Conservation (phyloP, 2,329 filamentous ascomycete species). For the Neoascochyta sp. region DNA sequence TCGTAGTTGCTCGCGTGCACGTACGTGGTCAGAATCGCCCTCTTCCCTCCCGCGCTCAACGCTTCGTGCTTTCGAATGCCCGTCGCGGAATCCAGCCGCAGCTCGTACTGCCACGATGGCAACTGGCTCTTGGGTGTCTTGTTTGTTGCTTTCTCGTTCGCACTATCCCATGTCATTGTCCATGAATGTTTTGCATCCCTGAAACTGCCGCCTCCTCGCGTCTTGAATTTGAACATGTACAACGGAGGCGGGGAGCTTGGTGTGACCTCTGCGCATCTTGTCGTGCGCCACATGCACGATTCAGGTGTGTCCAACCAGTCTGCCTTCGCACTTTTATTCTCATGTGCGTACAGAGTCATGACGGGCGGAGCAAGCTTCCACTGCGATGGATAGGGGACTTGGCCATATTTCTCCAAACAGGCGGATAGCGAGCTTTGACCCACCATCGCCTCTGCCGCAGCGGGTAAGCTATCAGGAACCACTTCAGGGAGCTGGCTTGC, state of each 20-base stretch:
- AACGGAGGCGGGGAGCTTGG: slow-evolving; percentile 11
- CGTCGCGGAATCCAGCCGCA: slow-evolving; percentile 21
- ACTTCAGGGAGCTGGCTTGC: slow-evolving; percentile 4
- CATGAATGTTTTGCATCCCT: slow-evolving; percentile 26
- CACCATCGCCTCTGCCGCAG: slow-evolving; percentile 1
- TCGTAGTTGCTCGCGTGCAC: slow-evolving; percentile 32
- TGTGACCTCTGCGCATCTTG: slow-evolving; percentile 14
- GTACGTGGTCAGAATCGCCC: slow-evolving; percentile 26
- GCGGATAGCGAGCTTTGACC: slow-evolving; percentile 14
- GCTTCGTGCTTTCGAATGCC: slow-evolving; percentile 25
- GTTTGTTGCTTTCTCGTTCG: slow-evolving; percentile 4
- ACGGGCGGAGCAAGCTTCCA: slow-evolving; percentile 23
- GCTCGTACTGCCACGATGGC: slow-evolving; percentile 24
- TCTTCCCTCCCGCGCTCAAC: slow-evolving; percentile 14
- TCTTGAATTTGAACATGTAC: slow-evolving; percentile 26
- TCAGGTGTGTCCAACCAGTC: slow-evolving; percentile 28
- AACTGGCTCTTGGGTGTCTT: slow-evolving; percentile 2
- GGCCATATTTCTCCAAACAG: slow-evolving; percentile 28
- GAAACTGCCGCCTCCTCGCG: slow-evolving; percentile 19
- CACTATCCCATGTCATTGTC: slow-evolving; percentile 27
- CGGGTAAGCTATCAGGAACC: slow-evolving; percentile 1
- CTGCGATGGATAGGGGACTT: slow-evolving; percentile 32
- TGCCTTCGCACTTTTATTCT: slow-evolving; percentile 8
- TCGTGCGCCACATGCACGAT: slow-evolving; percentile 19
- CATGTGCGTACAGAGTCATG: slow-evolving; percentile 21